Percentiles rank a stretch among this genome's conserved stretches.
These are phyloP conservation scores for Teunomyces gatunensis DNA, from an alignment of 805 yeast genomes.

Conservation along the genomic window DNA sequence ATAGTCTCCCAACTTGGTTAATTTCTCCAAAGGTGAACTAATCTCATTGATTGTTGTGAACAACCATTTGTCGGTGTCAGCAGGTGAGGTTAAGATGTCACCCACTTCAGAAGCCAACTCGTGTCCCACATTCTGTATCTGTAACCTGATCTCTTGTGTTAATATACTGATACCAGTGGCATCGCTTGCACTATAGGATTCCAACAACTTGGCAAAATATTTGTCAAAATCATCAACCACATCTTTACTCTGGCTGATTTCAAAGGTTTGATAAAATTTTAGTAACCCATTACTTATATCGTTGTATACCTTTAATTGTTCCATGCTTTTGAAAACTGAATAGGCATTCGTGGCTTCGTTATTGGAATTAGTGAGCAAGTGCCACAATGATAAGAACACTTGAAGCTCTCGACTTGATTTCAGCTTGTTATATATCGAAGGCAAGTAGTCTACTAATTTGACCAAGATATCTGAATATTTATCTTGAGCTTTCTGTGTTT, in stretches of 20 bases:
- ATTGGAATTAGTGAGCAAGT: constrained; percentile 16
- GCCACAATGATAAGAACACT: constrained; percentile 27
- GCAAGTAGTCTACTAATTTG: constrained; percentile 22
- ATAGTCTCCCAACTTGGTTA: constrained; percentile 23
- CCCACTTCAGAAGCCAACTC: constrained; percentile 20
- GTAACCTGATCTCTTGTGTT: constrained; percentile 21
- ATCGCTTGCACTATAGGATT: constrained; percentile 6
- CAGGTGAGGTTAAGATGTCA: constrained; percentile 11
- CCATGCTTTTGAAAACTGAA: constrained; percentile 22
- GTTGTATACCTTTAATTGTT: constrained; percentile 26
- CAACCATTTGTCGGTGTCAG: constrained; percentile 12
- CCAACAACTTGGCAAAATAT: constrained; percentile 12
- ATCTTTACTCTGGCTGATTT: not conserved
- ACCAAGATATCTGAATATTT: constrained; percentile 17
- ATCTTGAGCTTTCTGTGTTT: constrained; percentile 11
- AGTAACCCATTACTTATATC: constrained; percentile 22
- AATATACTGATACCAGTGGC: constrained; percentile 9
- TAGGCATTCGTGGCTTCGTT: constrained; percentile 16
- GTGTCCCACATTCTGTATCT: constrained; percentile 23
- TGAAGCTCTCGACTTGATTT: constrained; percentile 15
- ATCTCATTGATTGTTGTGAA: constrained; percentile 13
- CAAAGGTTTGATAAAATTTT: constrained; percentile 17
- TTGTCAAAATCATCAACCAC: constrained; percentile 11
- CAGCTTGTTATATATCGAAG: constrained; percentile 21
- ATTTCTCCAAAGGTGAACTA: constrained; percentile 19